phyloP scores from a whole-genome alignment of 331 rosid genomes.

The Pyrus hybrid region DNA sequence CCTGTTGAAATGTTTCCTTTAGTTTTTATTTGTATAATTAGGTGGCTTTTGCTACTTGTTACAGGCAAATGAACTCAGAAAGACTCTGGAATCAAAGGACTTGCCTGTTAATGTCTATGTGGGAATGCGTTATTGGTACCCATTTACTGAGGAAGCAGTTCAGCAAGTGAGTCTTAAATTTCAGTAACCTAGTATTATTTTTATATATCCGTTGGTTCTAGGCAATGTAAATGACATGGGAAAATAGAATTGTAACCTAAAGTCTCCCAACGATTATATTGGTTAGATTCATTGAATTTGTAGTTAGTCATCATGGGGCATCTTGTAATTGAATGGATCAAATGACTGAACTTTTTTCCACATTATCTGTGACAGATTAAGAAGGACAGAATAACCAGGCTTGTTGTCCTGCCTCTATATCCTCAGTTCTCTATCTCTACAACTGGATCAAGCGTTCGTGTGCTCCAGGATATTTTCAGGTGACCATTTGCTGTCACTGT shows the following conservation, averaged over 20 bases:
- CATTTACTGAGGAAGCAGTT: constrained; percentile 97
- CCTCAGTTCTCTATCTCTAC: constrained; percentile 98
- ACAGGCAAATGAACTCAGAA: constrained; percentile 81
- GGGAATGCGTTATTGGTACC: constrained; percentile 98
- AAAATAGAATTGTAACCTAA: neutral
- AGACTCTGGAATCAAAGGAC: constrained; percentile 76
- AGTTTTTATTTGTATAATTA: neutral
- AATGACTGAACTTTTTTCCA: constrained; percentile 1
- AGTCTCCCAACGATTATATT: neutral
- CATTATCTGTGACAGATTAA: constrained; percentile 58
- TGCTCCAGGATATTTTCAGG: constrained; percentile 71
- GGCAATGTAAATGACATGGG: neutral
- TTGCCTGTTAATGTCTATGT: constrained; percentile 70
- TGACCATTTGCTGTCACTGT: constrained; percentile 9
- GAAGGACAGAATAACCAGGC: constrained; percentile 79
- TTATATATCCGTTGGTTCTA: neutral
- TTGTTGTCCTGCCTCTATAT: constrained; percentile 91
- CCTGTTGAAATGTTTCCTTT: neutral
- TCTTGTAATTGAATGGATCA: neutral
- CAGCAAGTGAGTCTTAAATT: constrained; percentile 51
- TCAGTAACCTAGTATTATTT: neutral
- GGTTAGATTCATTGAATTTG: neutral
- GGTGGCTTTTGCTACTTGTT: constrained; percentile 6
- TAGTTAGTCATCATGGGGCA: neutral
- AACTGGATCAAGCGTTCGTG: constrained; percentile 92